These are phyloP conservation scores for Glycyrrhiza uralensis DNA, from an alignment of 306 rosid genomes.

Conservation along the genomic window DNA sequence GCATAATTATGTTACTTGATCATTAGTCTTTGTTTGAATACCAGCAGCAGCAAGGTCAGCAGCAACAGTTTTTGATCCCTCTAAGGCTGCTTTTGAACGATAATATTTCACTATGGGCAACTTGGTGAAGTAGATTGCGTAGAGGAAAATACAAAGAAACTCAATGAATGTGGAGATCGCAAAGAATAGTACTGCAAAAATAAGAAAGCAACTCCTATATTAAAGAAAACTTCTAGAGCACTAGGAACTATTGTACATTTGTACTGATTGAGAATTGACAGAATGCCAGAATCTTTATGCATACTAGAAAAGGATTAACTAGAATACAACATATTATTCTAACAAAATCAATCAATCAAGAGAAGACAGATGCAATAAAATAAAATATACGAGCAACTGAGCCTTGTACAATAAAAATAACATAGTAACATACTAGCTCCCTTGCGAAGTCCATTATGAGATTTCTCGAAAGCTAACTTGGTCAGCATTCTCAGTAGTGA, in stretches of 20 bases:
- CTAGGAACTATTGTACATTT: neutral
- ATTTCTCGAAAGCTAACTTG: constrained; percentile 58
- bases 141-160: constrained; percentile 61
- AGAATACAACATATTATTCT: neutral
- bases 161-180: constrained; percentile 51
- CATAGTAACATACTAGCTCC: constrained; percentile 79
- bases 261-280: neutral
- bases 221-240: neutral
- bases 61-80: constrained; percentile 78
- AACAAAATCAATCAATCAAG: neutral
- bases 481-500: constrained; percentile 65
- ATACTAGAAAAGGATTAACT: neutral
- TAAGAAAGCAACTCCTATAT: neutral
- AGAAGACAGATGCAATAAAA: neutral
- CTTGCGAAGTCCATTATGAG: constrained; percentile 72
- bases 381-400: neutral
- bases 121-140: constrained; percentile 66
- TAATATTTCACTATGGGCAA: constrained; percentile 75
- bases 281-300: neutral
- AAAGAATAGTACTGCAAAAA: constrained; percentile 64
- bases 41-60: constrained; percentile 87
- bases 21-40: constrained; percentile 28
- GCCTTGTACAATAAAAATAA: neutral
- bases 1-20: constrained; percentile 35
- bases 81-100: constrained; percentile 75